Percentiles rank a stretch among this genome's conserved stretches.
phyloP scores from a whole-genome alignment of 2,329 filamentous ascomycete genomes.

The Scedosporium boydii region DNA sequence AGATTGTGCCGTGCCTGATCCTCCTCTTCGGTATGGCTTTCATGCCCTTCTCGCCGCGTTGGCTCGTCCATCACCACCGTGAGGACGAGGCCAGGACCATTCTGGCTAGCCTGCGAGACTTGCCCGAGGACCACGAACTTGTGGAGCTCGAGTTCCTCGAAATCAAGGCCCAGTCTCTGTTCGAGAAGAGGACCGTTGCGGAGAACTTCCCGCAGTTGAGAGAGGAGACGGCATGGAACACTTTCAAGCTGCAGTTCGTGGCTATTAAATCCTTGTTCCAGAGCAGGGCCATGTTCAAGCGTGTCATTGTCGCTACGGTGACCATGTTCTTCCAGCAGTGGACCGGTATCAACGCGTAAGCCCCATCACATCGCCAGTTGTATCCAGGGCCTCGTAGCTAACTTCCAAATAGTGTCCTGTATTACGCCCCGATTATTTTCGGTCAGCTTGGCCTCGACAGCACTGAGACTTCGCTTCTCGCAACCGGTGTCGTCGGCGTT shows the following conservation, averaged over 20 bases:
- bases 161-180: slow-evolving; percentile 69
- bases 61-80: slow-evolving; percentile 61
- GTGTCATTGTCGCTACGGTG: slow-evolving; percentile 53
- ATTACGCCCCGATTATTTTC: slow-evolving; percentile 66
- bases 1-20: slow-evolving; percentile 56
- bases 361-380: background rate
- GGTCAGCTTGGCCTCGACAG: slow-evolving; percentile 48
- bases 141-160: slow-evolving; percentile 72
- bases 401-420: slow-evolving; percentile 45
- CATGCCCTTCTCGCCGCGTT: slow-evolving; percentile 72
- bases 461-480: slow-evolving; percentile 47
- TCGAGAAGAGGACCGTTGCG: slow-evolving; percentile 62
- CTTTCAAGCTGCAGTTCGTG: slow-evolving; percentile 60
- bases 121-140: slow-evolving; percentile 54
- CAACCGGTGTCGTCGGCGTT: slow-evolving; percentile 63
- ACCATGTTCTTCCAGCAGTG: slow-evolving; percentile 50
- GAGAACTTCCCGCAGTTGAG: slow-evolving; percentile 59
- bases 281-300: slow-evolving; percentile 55
- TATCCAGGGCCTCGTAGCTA: background rate
- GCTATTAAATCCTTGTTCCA: slow-evolving; percentile 56
- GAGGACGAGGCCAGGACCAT: slow-evolving; percentile 57
- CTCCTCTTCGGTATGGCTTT: slow-evolving; percentile 64
- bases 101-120: slow-evolving; percentile 53
- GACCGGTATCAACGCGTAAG: slow-evolving; percentile 4
- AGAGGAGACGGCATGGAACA: slow-evolving; percentile 51